Conservation (phyloP, 805 yeast genomes). For the Saturnispora sekii region DNA sequence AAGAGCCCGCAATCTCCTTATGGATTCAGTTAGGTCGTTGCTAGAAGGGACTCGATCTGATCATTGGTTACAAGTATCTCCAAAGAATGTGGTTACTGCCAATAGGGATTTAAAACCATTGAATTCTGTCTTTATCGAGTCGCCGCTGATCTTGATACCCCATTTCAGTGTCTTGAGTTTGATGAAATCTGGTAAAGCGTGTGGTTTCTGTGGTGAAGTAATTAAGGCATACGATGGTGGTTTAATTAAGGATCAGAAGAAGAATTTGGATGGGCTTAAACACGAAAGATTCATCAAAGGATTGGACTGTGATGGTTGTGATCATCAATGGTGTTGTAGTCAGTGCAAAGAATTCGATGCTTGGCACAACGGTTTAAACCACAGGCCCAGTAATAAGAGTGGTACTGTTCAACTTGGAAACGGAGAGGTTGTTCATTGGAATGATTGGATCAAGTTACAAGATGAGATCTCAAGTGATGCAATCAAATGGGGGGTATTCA, state of each 20-base stretch:
- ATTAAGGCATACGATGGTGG: slow-evolving; percentile 26
- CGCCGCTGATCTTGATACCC: slow-evolving; percentile 22
- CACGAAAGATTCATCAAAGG: slow-evolving; percentile 24
- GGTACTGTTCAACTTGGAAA: slow-evolving; percentile 18
- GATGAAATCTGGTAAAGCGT: slow-evolving; percentile 24
- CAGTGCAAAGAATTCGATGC: slow-evolving; percentile 22
- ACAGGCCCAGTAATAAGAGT: slow-evolving; percentile 24
- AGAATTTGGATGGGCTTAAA: slow-evolving; percentile 14
- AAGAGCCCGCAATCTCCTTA: background rate
- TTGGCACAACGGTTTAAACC: slow-evolving; percentile 20
- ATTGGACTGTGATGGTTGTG: slow-evolving; percentile 24
- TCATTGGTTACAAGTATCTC: background rate
- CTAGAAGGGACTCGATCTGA: background rate
- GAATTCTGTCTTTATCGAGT: slow-evolving; percentile 21
- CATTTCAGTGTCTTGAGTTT: slow-evolving; percentile 20
- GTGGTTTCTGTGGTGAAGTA: slow-evolving; percentile 26
- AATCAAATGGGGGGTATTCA: slow-evolving; percentile 13
- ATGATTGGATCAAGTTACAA: slow-evolving; percentile 18
- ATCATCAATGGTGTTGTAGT: slow-evolving; percentile 24
- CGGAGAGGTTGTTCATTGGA: slow-evolving; percentile 15
- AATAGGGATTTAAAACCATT: slow-evolving; percentile 6
- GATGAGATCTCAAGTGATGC: slow-evolving; percentile 7
- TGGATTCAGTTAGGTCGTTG: background rate
- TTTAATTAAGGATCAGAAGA: slow-evolving; percentile 16
- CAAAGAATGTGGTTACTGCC: background rate